Evolutionary conservation across 805 yeast species (phyloP).

Genomic region (Candida maris): DNA sequence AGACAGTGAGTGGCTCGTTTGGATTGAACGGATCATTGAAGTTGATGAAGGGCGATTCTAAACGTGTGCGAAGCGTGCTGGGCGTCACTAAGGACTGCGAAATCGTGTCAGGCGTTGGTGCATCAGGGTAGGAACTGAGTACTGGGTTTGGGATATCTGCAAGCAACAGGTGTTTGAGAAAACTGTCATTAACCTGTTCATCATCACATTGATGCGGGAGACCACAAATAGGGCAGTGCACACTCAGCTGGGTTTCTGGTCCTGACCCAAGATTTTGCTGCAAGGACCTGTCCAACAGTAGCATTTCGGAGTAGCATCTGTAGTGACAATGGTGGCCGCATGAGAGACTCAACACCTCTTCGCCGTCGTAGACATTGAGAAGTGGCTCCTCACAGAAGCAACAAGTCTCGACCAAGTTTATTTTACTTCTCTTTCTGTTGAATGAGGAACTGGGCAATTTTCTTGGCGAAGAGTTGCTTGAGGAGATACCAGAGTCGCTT

Average conservation of each 20-base stretch:
- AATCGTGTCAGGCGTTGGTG: constrained; percentile 4
- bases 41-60: constrained; percentile 6
- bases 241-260: constrained; percentile 2
- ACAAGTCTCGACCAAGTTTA: constrained; percentile 27
- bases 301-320: constrained; percentile 37
- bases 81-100: constrained; percentile 9
- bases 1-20: neutral
- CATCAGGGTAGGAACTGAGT: neutral
- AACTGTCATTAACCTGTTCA: constrained; percentile 14
- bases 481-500: constrained; percentile 15
- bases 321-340: constrained; percentile 45
- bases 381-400: constrained; percentile 44
- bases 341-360: constrained; percentile 37
- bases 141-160: neutral
- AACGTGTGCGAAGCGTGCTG: constrained; percentile 7
- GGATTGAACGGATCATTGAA: constrained; percentile 9
- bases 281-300: constrained; percentile 9
- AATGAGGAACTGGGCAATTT: constrained; percentile 9
- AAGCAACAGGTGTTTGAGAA: constrained; percentile 13
- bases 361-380: constrained; percentile 37
- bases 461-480: constrained; percentile 14
- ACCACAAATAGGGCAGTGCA: constrained; percentile 21
- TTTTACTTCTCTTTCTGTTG: constrained; percentile 9
- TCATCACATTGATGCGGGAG: constrained; percentile 11
- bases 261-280: neutral